These are phyloP conservation scores for Stephanodiscus minutulus DNA, from an alignment of 108 stramenopile genomes.

Conservation along the genomic window DNA sequence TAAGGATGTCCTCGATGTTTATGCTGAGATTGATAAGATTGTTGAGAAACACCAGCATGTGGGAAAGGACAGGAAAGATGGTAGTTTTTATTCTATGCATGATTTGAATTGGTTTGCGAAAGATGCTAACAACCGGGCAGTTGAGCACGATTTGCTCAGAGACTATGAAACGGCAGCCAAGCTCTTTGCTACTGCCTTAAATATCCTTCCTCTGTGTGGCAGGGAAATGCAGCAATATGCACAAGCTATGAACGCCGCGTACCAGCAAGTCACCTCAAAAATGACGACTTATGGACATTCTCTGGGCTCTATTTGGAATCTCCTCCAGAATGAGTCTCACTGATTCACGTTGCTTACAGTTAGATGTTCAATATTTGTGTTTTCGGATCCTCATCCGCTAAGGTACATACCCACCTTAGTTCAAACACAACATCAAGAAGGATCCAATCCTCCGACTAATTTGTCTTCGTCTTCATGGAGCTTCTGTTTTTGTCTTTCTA, in stretches of 20 bases:
- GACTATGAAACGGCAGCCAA: constrained; percentile 31
- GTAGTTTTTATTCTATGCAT: constrained; percentile 24
- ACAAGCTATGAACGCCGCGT: constrained; percentile 18
- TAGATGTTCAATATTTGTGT: no score
- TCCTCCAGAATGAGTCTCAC: neutral
- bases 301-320: constrained; percentile 15
- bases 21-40: constrained; percentile 34
- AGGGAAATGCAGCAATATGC: constrained; percentile 32
- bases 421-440: no score
- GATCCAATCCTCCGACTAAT: no score
- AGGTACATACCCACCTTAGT: no score
- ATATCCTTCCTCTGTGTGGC: constrained; percentile 30
- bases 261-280: constrained; percentile 13
- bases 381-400: no score
- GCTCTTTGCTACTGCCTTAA: constrained; percentile 33
- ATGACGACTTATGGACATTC: constrained; percentile 6
- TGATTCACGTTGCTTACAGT: neutral
- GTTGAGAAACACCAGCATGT: constrained; percentile 24
- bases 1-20: constrained; percentile 32
- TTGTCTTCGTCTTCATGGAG: no score
- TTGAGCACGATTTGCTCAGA: constrained; percentile 33
- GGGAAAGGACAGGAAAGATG: neutral
- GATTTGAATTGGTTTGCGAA: constrained; percentile 50
- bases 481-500: no score
- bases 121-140: constrained; percentile 45